phyloP scores from a whole-genome alignment of 768 basidiomycete species.

The Rhizopogon rudus region DNA sequence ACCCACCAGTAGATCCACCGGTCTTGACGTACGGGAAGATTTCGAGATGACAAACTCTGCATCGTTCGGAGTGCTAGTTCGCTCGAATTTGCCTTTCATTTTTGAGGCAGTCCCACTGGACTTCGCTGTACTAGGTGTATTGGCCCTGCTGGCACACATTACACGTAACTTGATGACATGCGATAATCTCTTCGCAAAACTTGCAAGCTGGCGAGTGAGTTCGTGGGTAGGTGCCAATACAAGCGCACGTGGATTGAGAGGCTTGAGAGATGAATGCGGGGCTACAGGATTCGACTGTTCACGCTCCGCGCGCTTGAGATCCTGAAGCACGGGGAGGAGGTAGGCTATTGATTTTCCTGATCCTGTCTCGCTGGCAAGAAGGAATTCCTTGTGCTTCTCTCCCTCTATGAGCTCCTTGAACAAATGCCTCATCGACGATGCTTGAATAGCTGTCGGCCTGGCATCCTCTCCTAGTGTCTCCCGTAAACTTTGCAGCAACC shows the following conservation, averaged over 20 bases:
- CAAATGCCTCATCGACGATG: conserved; percentile 64
- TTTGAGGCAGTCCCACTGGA: conserved; percentile 41
- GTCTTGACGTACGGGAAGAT: conserved; percentile 10
- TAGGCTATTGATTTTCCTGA: conserved; percentile 92
- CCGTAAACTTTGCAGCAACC: conserved; percentile 52
- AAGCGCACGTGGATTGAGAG: conserved; percentile 67
- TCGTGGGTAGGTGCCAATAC: conserved; percentile 89
- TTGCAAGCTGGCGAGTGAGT: conserved; percentile 73
- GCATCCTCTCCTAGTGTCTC: conserved; percentile 54
- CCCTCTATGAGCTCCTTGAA: conserved; percentile 26
- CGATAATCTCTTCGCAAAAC: conserved; percentile 67
- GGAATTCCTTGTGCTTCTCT: conserved; percentile 35
- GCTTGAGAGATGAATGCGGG: conserved; percentile 16
- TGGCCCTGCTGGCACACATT: conserved; percentile 61
- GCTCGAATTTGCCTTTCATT: conserved; percentile 35
- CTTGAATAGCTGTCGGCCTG: conserved; percentile 74
- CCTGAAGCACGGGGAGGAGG: conserved; percentile 76
- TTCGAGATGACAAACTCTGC: conserved; percentile 24
- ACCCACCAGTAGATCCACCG: conserved; percentile 56
- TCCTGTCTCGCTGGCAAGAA: conserved; percentile 87
- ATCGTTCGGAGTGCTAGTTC: conserved; percentile 9
- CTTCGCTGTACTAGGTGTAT: conserved; percentile 26
- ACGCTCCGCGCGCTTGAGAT: conserved; percentile 64
- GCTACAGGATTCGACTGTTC: conserved; percentile 1
- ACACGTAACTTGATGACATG: conserved; percentile 78